A percentile compares a stretch with the other conserved stretches of the same genome.
Evolutionary conservation across 192 early-diverging fungal species (phyloP).

Genomic region (Diversispora epigaea): DNA sequence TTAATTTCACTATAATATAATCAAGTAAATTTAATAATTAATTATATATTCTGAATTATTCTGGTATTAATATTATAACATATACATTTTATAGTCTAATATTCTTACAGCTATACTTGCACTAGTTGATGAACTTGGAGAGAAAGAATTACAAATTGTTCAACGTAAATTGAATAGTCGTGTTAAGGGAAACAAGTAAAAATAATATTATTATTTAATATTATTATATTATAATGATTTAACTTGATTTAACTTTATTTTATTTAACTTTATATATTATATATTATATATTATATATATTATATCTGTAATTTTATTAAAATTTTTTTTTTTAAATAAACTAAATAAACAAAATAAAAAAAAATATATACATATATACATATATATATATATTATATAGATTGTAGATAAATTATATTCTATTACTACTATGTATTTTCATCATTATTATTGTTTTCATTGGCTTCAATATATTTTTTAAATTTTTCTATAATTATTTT

Average conservation of each 20-base stretch:
- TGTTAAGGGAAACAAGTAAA: neutral
- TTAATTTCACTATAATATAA: neutral
- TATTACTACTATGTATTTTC: neutral
- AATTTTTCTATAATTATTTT: neutral
- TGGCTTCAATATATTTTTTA: neutral
- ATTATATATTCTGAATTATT: neutral
- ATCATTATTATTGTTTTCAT: neutral
- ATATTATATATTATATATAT: neutral
- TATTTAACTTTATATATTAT: neutral
- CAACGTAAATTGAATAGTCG: slow-evolving; percentile 21
- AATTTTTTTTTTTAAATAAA: no score
- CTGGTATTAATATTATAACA: no score
- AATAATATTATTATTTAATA: neutral
- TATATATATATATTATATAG: neutral
- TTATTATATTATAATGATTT: neutral
- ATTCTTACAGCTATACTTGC: slow-evolving; percentile 23
- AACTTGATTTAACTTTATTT: neutral
- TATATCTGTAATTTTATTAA: no score
- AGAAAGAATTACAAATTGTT: slow-evolving; percentile 17
- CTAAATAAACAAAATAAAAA: no score
- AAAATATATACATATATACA: neutral
- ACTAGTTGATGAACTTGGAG: slow-evolving; percentile 19
- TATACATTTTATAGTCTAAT: slow-evolving; percentile 11
- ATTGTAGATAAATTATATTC: neutral
- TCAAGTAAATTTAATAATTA: neutral